phyloP scores from a whole-genome alignment of 768 basidiomycete species.

The Podaxis sp. region DNA sequence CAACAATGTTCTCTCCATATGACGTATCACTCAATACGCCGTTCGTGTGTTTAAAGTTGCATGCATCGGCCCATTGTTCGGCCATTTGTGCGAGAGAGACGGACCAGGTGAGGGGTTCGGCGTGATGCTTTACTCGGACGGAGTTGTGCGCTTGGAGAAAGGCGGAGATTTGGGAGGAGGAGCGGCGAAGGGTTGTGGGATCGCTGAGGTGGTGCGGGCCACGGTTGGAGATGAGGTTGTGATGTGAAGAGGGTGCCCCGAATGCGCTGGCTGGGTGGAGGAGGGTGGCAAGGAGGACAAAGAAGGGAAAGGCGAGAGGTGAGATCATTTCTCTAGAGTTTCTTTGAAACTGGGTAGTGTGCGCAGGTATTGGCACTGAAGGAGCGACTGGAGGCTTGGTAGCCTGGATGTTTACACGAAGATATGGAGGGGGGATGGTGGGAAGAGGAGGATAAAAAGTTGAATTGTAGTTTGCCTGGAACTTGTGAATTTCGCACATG shows the following conservation, averaged over 20 bases:
- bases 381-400: conserved; percentile 29
- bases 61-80: conserved; percentile 44
- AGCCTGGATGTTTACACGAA: conserved; percentile 16
- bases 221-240: background rate
- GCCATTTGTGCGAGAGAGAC: conserved; percentile 40
- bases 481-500: conserved; percentile 4
- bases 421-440: conserved; percentile 10
- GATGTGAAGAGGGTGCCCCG: background rate
- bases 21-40: conserved; percentile 35
- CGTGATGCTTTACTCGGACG: conserved; percentile 38
- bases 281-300: conserved; percentile 1
- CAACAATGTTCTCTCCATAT: conserved; percentile 55
- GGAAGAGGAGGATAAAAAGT: conserved; percentile 12
- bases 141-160: conserved; percentile 47
- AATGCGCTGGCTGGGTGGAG: background rate
- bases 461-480: background rate
- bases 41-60: conserved; percentile 42
- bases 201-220: conserved; percentile 11
- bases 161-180: conserved; percentile 20
- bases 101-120: conserved; percentile 45
- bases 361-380: conserved; percentile 15
- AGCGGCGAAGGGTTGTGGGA: conserved; percentile 20
- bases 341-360: background rate
- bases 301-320: background rate
- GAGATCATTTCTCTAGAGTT: background rate